Conservation (phyloP, 108 stramenopile species). For the Skeletonema costatum region DNA sequence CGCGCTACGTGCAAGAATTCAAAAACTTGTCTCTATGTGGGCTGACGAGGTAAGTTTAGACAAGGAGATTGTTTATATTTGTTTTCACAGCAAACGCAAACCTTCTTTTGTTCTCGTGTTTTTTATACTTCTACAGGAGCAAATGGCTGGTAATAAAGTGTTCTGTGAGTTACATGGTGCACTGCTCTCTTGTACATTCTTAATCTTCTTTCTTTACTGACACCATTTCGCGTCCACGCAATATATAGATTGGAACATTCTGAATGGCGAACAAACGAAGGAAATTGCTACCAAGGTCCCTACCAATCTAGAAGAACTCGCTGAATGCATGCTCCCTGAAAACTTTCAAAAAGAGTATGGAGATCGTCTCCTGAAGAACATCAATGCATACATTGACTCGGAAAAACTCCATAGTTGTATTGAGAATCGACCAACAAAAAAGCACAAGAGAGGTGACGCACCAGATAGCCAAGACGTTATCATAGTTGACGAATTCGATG, state of each 20-base stretch:
- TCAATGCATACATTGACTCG: conserved; percentile 66
- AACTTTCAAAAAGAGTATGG: conserved; percentile 82
- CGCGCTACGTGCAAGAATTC: conserved; percentile 58
- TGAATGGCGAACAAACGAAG: conserved; percentile 63
- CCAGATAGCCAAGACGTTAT: conserved; percentile 29
- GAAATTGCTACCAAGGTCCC: conserved; percentile 71
- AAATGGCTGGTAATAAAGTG: conserved; percentile 74
- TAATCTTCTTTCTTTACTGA: background rate
- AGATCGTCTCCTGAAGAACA: conserved; percentile 66
- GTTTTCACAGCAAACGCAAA: background rate
- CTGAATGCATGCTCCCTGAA: conserved; percentile 67
- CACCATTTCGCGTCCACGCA: background rate
- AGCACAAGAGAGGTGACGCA: conserved; percentile 15
- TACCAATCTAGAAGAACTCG: conserved; percentile 72
- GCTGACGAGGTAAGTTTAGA: conserved; percentile 74
- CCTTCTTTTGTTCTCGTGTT: background rate
- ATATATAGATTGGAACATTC: conserved; percentile 81
- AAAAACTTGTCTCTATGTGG: conserved; percentile 73
- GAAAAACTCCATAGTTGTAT: conserved; percentile 56
- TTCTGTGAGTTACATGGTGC: conserved; percentile 57
- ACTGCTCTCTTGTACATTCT: background rate
- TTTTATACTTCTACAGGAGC: conserved; percentile 46
- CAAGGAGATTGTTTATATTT: conserved; percentile 41
- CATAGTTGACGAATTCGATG: conserved; percentile 33
- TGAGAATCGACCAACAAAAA: conserved; percentile 40